Percentiles rank a stretch among this genome's conserved stretches.
Evolutionary conservation across 1,139 yeast genomes (phyloP).

Genomic region (Lodderomyces beijingensis): DNA sequence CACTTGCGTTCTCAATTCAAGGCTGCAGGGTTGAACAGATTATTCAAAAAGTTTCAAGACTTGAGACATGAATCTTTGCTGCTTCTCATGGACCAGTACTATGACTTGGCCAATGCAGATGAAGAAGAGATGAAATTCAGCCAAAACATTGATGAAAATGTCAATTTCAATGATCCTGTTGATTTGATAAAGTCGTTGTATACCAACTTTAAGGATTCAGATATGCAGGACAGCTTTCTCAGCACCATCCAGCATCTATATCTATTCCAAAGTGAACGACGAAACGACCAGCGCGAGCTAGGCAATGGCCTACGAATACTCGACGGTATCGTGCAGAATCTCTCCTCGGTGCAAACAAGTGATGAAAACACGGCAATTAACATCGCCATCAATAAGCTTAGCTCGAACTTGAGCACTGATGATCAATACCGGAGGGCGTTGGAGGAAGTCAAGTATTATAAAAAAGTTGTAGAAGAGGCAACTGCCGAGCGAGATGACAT

Average conservation of each 20-base stretch:
- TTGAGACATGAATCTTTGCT: conserved; percentile 61
- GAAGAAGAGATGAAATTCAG: conserved; percentile 58
- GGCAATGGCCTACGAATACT: conserved; percentile 70
- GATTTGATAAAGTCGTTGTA: conserved; percentile 67
- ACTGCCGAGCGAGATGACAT: conserved; percentile 82
- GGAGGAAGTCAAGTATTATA: conserved; percentile 63
- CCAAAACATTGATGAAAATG: conserved; percentile 56
- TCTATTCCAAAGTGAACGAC: conserved; percentile 61
- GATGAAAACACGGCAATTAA: conserved; percentile 76
- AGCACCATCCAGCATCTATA: conserved; percentile 84
- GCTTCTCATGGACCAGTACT: conserved; percentile 63
- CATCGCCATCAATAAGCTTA: conserved; percentile 75
- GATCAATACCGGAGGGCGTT: conserved; percentile 82
- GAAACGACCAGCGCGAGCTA: conserved; percentile 45
- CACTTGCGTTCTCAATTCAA: conserved; percentile 73
- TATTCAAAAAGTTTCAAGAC: conserved; percentile 57
- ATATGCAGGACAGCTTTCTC: conserved; percentile 65
- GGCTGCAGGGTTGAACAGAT: conserved; percentile 68
- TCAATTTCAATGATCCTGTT: conserved; percentile 72
- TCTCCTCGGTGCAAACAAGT: conserved; percentile 60
- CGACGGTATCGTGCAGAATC: conserved; percentile 79
- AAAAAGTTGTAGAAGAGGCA: conserved; percentile 71
- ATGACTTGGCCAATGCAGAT: conserved; percentile 66
- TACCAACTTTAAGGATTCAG: conserved; percentile 66
- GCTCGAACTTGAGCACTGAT: conserved; percentile 81